phyloP scores from a whole-genome alignment of 805 yeast genomes.

The Wickerhamiella occidentalis region DNA sequence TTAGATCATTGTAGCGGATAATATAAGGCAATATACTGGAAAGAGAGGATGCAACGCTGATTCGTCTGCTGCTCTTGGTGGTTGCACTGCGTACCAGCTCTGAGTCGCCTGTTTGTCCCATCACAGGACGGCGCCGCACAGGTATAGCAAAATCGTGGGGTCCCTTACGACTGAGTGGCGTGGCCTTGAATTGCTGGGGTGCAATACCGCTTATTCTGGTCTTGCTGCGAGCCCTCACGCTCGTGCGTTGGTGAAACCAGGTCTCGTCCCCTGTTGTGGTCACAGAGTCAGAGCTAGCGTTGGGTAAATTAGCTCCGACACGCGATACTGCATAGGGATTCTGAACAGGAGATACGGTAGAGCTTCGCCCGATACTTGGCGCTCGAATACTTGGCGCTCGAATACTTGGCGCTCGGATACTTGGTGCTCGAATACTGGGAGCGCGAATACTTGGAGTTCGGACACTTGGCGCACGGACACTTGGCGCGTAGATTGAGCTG shows the following conservation, averaged over 20 bases:
- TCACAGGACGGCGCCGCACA: background rate
- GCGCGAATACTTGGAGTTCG: no score
- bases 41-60: constrained; percentile 5
- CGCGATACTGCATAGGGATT: no score
- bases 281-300: no score
- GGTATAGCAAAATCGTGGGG: background rate
- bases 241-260: background rate
- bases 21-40: constrained; percentile 6
- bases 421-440: no score
- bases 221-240: background rate
- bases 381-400: no score
- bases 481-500: background rate
- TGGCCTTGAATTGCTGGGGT: background rate
- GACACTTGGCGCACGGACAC: background rate
- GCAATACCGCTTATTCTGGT: background rate
- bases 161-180: background rate
- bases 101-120: background rate
- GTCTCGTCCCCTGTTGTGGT: no score
- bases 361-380: no score
- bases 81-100: background rate
- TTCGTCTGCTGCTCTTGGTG: background rate
- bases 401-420: no score
- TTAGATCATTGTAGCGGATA: background rate
- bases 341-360: no score
- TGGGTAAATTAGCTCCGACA: no score